phyloP scores from a whole-genome alignment of 2,329 filamentous ascomycete species.

The Xylariaceae sp. region DNA sequence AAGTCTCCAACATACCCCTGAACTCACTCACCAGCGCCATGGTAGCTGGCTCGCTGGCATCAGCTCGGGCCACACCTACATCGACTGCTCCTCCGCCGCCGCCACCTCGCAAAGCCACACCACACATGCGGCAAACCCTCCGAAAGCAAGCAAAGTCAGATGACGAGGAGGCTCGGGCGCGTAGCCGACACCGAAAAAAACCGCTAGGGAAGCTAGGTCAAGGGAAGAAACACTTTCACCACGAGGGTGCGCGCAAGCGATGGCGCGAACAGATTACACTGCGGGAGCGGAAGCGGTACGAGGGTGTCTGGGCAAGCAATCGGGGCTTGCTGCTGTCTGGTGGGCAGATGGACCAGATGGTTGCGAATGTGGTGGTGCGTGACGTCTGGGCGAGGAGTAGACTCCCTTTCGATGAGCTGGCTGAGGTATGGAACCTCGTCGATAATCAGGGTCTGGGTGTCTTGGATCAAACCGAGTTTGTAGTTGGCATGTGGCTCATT shows the following conservation, averaged over 20 bases:
- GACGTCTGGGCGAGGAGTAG: conserved; percentile 74
- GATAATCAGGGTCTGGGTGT: conserved; percentile 51
- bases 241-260: conserved; percentile 69
- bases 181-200: conserved; percentile 43
- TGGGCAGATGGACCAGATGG: conserved; percentile 38
- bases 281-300: conserved; percentile 73
- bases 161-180: conserved; percentile 45
- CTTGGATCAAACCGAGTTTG: conserved; percentile 67
- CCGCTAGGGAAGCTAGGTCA: conserved; percentile 42
- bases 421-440: conserved; percentile 74
- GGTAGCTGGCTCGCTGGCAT: conserved; percentile 68
- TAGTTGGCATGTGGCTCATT: conserved; percentile 78
- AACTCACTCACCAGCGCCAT: conserved; percentile 70
- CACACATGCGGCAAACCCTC: conserved; percentile 61
- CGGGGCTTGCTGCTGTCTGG: conserved; percentile 49
- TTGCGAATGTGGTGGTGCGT: conserved; percentile 63
- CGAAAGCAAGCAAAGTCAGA: conserved; percentile 51
- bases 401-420: conserved; percentile 62
- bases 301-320: conserved; percentile 82
- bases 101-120: conserved; percentile 40
- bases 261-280: conserved; percentile 74
- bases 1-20: conserved; percentile 43
- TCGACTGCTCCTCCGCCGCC: conserved; percentile 36
- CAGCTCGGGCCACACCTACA: conserved; percentile 46
- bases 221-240: conserved; percentile 66